These are phyloP conservation scores for Geotrichum carabidarum DNA, from an alignment of 1,139 yeast genomes.

Conservation along the genomic window DNA sequence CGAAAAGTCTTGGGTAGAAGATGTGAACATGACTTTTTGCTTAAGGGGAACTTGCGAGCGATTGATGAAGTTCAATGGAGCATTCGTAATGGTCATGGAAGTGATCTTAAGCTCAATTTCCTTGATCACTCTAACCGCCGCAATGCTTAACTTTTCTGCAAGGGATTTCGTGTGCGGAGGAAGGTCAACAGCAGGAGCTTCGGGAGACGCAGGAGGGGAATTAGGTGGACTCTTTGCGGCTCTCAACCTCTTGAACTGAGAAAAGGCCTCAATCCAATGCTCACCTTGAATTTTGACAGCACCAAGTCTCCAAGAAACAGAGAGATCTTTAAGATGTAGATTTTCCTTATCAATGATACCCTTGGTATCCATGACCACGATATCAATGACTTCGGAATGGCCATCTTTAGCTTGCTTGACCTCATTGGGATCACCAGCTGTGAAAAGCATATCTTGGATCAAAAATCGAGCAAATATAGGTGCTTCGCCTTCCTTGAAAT, in stretches of 20 bases:
- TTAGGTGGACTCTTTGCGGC: neutral
- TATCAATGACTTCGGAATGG: constrained; percentile 35
- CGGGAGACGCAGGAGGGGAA: neutral
- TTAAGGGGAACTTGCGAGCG: neutral
- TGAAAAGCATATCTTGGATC: constrained; percentile 32
- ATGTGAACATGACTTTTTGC: constrained; percentile 23
- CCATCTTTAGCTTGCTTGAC: constrained; percentile 13
- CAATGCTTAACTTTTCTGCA: constrained; percentile 30
- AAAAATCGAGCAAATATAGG: constrained; percentile 30
- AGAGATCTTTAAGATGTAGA: constrained; percentile 35
- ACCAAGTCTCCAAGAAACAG: constrained; percentile 33
- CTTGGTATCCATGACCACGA: constrained; percentile 31
- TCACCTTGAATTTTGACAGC: constrained; percentile 27
- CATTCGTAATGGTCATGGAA: constrained; percentile 30
- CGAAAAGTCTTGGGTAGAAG: constrained; percentile 37
- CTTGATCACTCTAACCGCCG: constrained; percentile 34
- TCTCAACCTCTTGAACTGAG: constrained; percentile 10
- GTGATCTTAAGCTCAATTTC: constrained; percentile 36
- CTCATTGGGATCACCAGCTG: constrained; percentile 23
- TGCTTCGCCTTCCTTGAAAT: constrained; percentile 31
- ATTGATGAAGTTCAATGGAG: constrained; percentile 21
- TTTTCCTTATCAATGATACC: constrained; percentile 36
- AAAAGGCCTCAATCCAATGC: constrained; percentile 22
- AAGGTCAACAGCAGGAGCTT: neutral
- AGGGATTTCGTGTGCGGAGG: neutral